Evolutionary conservation across 2,329 filamentous ascomycete species (phyloP).

Genomic region (Ophiobolus disseminans): DNA sequence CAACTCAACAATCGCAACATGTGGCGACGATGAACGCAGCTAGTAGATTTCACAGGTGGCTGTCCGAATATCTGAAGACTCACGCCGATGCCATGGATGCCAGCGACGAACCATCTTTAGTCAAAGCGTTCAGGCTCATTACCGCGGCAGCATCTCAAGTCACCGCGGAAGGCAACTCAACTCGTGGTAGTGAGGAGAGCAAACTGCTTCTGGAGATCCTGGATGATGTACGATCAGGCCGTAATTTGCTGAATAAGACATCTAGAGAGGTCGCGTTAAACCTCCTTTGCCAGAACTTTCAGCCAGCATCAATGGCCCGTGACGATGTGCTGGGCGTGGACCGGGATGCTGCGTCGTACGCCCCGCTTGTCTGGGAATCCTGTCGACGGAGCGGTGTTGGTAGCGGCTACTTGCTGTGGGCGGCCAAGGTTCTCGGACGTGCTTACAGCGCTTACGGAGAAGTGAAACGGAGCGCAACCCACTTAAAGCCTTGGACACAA

Average conservation of each 20-base stretch:
- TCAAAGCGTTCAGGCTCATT: slow-evolving; percentile 69
- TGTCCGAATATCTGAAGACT: slow-evolving; percentile 70
- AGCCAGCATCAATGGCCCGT: slow-evolving; percentile 62
- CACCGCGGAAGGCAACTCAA: slow-evolving; percentile 71
- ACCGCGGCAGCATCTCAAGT: slow-evolving; percentile 73
- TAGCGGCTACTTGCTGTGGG: slow-evolving; percentile 80
- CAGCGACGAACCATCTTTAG: slow-evolving; percentile 35
- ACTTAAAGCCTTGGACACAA: slow-evolving; percentile 36
- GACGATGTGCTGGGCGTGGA: slow-evolving; percentile 76
- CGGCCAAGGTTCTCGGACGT: slow-evolving; percentile 81
- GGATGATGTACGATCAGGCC: slow-evolving; percentile 69
- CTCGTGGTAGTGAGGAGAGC: slow-evolving; percentile 76
- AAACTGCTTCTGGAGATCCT: slow-evolving; percentile 80
- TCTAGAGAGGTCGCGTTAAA: slow-evolving; percentile 74
- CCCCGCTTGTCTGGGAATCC: slow-evolving; percentile 76
- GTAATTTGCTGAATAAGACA: slow-evolving; percentile 71
- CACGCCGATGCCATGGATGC: slow-evolving; percentile 49
- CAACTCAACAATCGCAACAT: slow-evolving; percentile 85
- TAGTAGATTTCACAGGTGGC: slow-evolving; percentile 78
- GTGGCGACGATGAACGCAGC: slow-evolving; percentile 77
- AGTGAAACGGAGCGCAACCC: slow-evolving; percentile 55
- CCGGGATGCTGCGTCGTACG: slow-evolving; percentile 65
- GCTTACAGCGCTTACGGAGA: slow-evolving; percentile 73
- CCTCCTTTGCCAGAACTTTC: slow-evolving; percentile 78
- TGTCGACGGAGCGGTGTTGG: slow-evolving; percentile 70